phyloP scores from a whole-genome alignment of 2,329 filamentous ascomycete species.

The Monilinia fructicola region DNA sequence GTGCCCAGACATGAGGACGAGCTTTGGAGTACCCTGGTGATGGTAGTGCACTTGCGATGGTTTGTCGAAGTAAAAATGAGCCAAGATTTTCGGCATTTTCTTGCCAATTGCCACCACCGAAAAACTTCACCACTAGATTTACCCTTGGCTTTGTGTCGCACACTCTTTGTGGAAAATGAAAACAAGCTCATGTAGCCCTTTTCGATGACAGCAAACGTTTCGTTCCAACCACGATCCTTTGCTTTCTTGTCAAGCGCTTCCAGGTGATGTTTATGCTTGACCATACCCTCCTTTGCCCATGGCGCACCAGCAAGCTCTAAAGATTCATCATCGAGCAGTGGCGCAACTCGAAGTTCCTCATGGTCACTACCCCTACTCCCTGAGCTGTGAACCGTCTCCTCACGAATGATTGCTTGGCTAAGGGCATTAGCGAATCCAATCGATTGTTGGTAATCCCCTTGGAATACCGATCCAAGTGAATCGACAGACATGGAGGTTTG shows the following conservation, averaged over 20 bases:
- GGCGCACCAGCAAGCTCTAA: constrained; percentile 91
- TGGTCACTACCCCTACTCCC: constrained; percentile 37
- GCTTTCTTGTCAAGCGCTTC: constrained; percentile 88
- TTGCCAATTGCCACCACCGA: constrained; percentile 97
- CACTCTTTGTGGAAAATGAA: constrained; percentile 81
- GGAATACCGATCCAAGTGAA: constrained; percentile 76
- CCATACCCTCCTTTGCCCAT: constrained; percentile 95
- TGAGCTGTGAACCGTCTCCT: constrained; percentile 64
- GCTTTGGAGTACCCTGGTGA: constrained; percentile 89
- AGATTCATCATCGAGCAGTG: constrained; percentile 86
- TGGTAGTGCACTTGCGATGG: constrained; percentile 85
- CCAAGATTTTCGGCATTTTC: constrained; percentile 91
- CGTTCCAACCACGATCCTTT: constrained; percentile 90
- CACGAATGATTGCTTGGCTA: constrained; percentile 93
- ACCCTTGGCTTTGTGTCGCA: constrained; percentile 64
- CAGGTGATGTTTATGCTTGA: constrained; percentile 95
- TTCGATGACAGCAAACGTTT: constrained; percentile 94
- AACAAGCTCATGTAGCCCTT: constrained; percentile 94
- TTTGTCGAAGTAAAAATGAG: constrained; percentile 84
- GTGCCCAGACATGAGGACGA: constrained; percentile 88
- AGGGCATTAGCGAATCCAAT: constrained; percentile 97
- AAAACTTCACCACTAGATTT: constrained; percentile 62
- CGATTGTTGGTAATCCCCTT: constrained; percentile 87
- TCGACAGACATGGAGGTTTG: constrained; percentile 91
- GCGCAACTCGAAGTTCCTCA: constrained; percentile 48